Conservation (phyloP, 2,329 filamentous ascomycete genomes). For the Beauveria sp. region DNA sequence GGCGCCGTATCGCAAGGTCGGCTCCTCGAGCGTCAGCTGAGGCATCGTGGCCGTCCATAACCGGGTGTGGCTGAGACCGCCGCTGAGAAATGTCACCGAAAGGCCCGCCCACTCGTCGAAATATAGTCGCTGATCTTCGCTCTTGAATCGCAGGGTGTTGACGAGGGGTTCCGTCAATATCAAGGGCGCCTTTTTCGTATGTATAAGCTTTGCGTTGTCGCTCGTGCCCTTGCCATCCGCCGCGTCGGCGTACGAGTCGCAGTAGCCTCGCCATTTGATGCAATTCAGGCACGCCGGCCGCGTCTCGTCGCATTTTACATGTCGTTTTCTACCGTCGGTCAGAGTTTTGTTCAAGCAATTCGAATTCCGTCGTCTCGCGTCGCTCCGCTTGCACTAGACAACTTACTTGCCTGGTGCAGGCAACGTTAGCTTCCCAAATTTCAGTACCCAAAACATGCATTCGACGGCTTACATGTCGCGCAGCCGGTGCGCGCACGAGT, state of each 20-base stretch:
- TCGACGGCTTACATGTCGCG: slow-evolving; percentile 24
- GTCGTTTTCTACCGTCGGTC: slow-evolving; percentile 26
- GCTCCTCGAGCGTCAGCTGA: slow-evolving; percentile 30
- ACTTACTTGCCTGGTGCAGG: slow-evolving; percentile 15
- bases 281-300: slow-evolving; percentile 34
- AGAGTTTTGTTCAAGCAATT: neutral
- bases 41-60: slow-evolving; percentile 35
- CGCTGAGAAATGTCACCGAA: slow-evolving; percentile 28
- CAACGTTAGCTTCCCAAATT: neutral
- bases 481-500: slow-evolving; percentile 31
- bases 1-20: slow-evolving; percentile 30
- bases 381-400: neutral
- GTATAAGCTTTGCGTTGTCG: slow-evolving; percentile 22
- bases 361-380: neutral
- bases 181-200: slow-evolving; percentile 23
- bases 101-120: slow-evolving; percentile 31
- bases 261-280: slow-evolving; percentile 34
- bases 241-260: slow-evolving; percentile 26
- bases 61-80: slow-evolving; percentile 25
- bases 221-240: slow-evolving; percentile 10
- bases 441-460: too few relatives aligned
- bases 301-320: slow-evolving; percentile 36
- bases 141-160: slow-evolving; percentile 28
- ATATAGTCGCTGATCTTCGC: slow-evolving; percentile 27
- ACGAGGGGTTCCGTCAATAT: slow-evolving; percentile 26